These are phyloP conservation scores for Vigna angularis DNA, from an alignment of 306 rosid species.

Conservation along the genomic window DNA sequence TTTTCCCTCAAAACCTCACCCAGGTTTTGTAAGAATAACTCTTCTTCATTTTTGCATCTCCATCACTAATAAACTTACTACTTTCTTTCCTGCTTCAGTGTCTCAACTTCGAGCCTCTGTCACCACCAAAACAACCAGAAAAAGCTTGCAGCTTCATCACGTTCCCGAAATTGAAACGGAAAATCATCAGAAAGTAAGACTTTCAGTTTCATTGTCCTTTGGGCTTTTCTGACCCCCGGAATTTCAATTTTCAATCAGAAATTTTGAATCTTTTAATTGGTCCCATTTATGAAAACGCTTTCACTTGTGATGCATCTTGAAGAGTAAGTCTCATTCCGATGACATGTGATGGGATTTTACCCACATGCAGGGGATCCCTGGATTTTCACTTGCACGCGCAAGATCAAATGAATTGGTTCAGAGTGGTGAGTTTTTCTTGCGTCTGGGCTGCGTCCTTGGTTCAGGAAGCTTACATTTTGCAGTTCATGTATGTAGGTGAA, in stretches of 20 bases:
- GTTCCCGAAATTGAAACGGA: conserved; percentile 30
- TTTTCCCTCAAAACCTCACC: not conserved
- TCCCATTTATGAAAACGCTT: not conserved
- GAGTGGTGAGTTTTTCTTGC: not conserved
- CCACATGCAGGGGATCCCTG: conserved; percentile 52
- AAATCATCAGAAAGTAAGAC: conserved; percentile 46
- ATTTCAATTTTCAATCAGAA: not conserved
- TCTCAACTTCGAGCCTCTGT: conserved; percentile 53
- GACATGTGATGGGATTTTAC: too few species aligned
- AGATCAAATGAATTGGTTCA: conserved; percentile 47
- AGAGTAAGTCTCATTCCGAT: too few species aligned
- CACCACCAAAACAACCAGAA: conserved; percentile 57
- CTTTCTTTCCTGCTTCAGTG: conserved; percentile 44
- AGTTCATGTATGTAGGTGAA: conserved; percentile 51
- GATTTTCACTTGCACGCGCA: conserved; percentile 50
- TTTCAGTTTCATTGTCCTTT: not conserved
- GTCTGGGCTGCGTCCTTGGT: not conserved
- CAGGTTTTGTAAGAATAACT: not conserved
- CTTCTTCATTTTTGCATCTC: not conserved
- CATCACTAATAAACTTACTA: not conserved
- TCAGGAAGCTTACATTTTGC: conserved; percentile 31
- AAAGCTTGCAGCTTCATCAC: conserved; percentile 33
- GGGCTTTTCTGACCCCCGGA: not conserved
- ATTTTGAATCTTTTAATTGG: conserved; percentile 6
- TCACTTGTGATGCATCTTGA: not conserved